Evolutionary conservation across 2,329 filamentous ascomycete species (phyloP), one percentile per base, ranked within the genome.

Genomic region (Colletotrichum lindemuthianum): DNA sequence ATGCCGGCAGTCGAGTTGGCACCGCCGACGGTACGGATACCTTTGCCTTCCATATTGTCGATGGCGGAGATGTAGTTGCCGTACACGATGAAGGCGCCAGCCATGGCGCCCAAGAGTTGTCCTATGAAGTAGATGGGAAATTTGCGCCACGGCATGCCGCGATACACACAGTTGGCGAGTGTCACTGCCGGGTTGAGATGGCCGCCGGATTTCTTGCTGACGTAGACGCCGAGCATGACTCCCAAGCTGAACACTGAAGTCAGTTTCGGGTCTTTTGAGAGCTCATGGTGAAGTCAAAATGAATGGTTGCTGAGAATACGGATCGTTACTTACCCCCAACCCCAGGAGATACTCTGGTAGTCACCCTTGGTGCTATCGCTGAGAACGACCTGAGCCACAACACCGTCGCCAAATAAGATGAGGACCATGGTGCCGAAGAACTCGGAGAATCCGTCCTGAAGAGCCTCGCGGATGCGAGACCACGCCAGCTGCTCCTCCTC

Each of bases 131-230:
- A 92, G n/a, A 89, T 75, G 2, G 89, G 90, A 67, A 92, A 87
- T 43, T 90, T 87, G 48, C 86, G 82, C 87, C 89, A 92, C 6
- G 90, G 88, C 34, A 91, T 83, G 58, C 86, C 84, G 58, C 90
- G 87, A 74, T 85, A 90, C 51, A 92, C 75, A 71, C 90, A 92
- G 75, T 88, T 90, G 65, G 85, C 83, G 34, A 92, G 82, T 2
- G 90, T 92, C 13, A 92, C 85, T n/a, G 88, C 90, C 0, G 90
- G 88, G 71, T 90, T 90, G 69, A 92, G 80, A 71, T 91, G 90
- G 1, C 85, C 88, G 8, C 89, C 90, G 4, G 85, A 88, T 69
- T 90, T 88, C 55, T 85, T 85, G 6, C 81, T 81, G n/a, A 85
- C 83, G 70, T 92, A 92, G 44, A 91, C 84, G 5, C 89, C 88